Base-by-base conservation (phyloP, 2,329 filamentous ascomycete genomes). In the Fusarium sp. region DNA sequence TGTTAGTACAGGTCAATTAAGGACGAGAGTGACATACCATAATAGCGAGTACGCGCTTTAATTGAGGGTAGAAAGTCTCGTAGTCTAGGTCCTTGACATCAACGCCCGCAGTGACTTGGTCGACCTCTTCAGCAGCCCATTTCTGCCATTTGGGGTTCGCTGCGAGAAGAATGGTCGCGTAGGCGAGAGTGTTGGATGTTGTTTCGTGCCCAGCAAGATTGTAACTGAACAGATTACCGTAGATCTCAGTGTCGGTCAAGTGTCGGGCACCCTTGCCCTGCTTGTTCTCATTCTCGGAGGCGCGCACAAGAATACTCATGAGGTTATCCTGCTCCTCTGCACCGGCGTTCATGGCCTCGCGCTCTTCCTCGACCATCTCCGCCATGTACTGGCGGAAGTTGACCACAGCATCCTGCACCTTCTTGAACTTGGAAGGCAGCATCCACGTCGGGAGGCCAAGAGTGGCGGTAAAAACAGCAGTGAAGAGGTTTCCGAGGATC, bases 181-280 rank as follows among this genome's bases (percentile, higher is more conserved):
- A 85, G 1, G 80, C 78, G 8, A 86, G 70, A 0, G 81, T 81
- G 29, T 84, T 81, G 1, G 84, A 82, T 0, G 84, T 84, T 0
- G 84, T 86, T 61, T 87, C 85, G 60, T 86, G 84, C 1, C 85
- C 85, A 0, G 85, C 85, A 52, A 86, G 78, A 49, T 83, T 85
- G 65, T 85, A 80, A 2, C 83, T 76, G 54, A 84, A 85, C 48
- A 85, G 75, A 47, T 86, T 86, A 16, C 84, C 83, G 43, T 83
- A 82, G 8, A 87, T 82, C 62, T 87, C 84, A 1, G 67, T 63
- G 47, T 82, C 80, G 1, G 74, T 82, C 32, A 82, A 75, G 13
- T 68, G 53, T 2, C 63, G 53, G 13, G 64, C 54, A 4, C 76
- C 64, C 22, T 65, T 70, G 3, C 49, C 40, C 7, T 58, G 47